These are phyloP conservation scores for Fomitiporia mediterranea DNA, from an alignment of 1,284 basidiomycete genomes.

Conservation along the genomic window DNA sequence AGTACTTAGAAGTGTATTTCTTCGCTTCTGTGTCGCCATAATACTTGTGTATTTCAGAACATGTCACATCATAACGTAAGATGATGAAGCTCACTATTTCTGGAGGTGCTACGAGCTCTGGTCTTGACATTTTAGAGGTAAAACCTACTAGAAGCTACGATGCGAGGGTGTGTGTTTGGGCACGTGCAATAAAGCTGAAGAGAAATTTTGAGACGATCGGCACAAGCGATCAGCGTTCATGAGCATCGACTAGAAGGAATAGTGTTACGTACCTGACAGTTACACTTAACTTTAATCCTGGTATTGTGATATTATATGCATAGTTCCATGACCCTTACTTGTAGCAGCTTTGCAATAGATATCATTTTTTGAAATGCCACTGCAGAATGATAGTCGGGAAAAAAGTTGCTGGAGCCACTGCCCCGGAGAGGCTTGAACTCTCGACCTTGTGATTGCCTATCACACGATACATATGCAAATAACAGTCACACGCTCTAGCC, in stretches of 20 bases:
- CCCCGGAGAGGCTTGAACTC: constrained; percentile 19
- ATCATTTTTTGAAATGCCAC: no score
- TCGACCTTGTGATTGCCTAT: constrained; percentile 14
- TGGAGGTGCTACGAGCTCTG: constrained; percentile 93
- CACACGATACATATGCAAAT: not conserved
- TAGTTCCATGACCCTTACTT: no score
- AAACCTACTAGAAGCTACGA: no score
- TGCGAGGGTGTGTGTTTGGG: no score
- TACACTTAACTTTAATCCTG: no score
- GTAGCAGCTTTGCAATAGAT: no score
- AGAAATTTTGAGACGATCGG: not conserved
- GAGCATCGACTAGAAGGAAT: no score
- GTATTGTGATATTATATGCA: no score
- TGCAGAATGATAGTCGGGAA: not conserved
- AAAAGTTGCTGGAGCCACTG: constrained; percentile 1
- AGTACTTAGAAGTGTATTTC: constrained; percentile 96
- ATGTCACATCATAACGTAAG: constrained; percentile 4
- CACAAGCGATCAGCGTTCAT: no score
- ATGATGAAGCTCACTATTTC: constrained; percentile 73
- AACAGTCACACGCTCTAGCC: constrained; percentile 20
- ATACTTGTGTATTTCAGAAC: constrained; percentile 53
- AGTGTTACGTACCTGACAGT: no score
- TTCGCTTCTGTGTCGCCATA: constrained; percentile 94
- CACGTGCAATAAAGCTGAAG: no score
- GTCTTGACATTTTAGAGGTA: constrained; percentile 73